Percentiles rank a stretch among this genome's conserved stretches.
These are phyloP conservation scores for Bipolaris victoriae DNA, from an alignment of 2,329 filamentous ascomycete species.

Conservation along the genomic window DNA sequence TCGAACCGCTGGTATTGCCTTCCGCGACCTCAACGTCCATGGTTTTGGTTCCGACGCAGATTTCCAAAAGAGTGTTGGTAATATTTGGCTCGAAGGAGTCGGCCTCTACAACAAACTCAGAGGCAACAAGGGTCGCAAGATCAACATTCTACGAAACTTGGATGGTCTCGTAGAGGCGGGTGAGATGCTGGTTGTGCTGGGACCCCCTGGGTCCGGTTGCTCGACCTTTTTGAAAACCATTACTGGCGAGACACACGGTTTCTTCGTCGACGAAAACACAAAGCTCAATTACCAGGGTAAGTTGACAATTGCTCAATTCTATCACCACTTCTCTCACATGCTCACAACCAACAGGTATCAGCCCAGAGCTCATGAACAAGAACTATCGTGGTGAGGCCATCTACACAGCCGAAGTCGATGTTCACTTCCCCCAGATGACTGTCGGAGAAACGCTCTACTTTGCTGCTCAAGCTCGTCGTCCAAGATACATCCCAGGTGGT, in stretches of 20 bases:
- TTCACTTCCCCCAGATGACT: slow-evolving; percentile 77
- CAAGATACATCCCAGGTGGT: slow-evolving; percentile 65
- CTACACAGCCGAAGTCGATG: slow-evolving; percentile 84
- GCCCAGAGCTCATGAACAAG: slow-evolving; percentile 75
- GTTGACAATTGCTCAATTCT: neutral
- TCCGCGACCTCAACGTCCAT: slow-evolving; percentile 56
- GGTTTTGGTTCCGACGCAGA: slow-evolving; percentile 58
- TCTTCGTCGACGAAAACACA: slow-evolving; percentile 71
- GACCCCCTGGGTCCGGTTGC: slow-evolving; percentile 72
- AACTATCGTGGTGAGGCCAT: slow-evolving; percentile 84
- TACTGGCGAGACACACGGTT: slow-evolving; percentile 80
- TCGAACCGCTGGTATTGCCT: slow-evolving; percentile 56
- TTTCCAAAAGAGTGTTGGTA: slow-evolving; percentile 59
- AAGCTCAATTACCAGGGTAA: slow-evolving; percentile 78
- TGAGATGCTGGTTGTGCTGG: slow-evolving; percentile 78
- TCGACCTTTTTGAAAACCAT: slow-evolving; percentile 86
- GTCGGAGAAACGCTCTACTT: slow-evolving; percentile 82
- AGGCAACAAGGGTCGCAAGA: slow-evolving; percentile 46
- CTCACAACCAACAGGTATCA: slow-evolving; percentile 57
- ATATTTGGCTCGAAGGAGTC: slow-evolving; percentile 52
- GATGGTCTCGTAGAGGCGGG: slow-evolving; percentile 72
- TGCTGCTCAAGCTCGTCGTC: slow-evolving; percentile 72
- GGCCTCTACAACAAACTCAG: slow-evolving; percentile 47
- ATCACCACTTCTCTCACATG: neutral
- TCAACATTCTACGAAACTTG: slow-evolving; percentile 71